phyloP scores from a whole-genome alignment of 495 filamentous ascomycete species.

The Xylaria scruposa region DNA sequence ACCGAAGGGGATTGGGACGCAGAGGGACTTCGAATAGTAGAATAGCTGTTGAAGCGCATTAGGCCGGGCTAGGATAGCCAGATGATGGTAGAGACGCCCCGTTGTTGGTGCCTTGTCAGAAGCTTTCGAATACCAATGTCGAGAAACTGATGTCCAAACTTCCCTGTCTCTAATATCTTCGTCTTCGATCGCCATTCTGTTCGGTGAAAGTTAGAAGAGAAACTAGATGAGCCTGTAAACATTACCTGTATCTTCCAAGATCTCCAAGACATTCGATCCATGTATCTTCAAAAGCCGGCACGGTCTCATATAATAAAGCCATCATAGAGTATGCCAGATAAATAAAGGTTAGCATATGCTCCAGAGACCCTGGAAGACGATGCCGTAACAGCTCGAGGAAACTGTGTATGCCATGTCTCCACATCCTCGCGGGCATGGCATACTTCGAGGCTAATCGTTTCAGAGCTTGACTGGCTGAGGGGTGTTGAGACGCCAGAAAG shows the following conservation, averaged over 20 bases:
- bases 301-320: constrained; percentile 70
- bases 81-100: constrained; percentile 79
- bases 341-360: constrained; percentile 83
- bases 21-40: constrained; percentile 59
- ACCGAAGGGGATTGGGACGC: constrained; percentile 61
- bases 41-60: constrained; percentile 75
- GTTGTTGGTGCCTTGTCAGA: constrained; percentile 70
- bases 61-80: constrained; percentile 76
- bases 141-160: constrained; percentile 73
- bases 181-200: constrained; percentile 74
- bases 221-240: background rate
- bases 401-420: constrained; percentile 81
- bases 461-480: constrained; percentile 66
- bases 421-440: constrained; percentile 84
- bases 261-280: constrained; percentile 89
- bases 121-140: constrained; percentile 79
- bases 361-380: constrained; percentile 70
- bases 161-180: constrained; percentile 70
- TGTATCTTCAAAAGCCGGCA: constrained; percentile 72
- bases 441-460: constrained; percentile 71
- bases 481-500: constrained; percentile 79
- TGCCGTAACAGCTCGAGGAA: constrained; percentile 78
- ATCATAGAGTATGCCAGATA: constrained; percentile 83
- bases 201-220: constrained; percentile 5
- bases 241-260: constrained; percentile 56